Evolutionary conservation across 2,329 filamentous ascomycete genomes (phyloP).

Genomic region (Paecilomyces sp.): DNA sequence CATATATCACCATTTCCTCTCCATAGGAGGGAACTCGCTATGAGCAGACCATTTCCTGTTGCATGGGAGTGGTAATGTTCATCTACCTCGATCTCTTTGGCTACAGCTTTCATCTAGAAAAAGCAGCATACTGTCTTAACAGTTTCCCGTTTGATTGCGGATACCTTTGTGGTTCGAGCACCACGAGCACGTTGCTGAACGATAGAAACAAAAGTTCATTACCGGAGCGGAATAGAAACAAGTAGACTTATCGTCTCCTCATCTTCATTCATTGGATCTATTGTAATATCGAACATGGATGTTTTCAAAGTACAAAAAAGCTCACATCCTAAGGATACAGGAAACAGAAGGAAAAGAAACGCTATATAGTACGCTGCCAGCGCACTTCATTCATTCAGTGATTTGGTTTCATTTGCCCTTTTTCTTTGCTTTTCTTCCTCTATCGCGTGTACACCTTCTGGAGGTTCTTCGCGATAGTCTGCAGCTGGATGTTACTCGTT

Average conservation of each 20-base stretch:
- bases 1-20: too few relatives aligned
- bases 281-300: neutral
- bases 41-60: too few relatives aligned
- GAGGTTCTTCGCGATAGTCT: conserved; percentile 63
- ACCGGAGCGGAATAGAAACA: neutral
- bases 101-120: too few relatives aligned
- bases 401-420: neutral
- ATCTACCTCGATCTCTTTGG: too few relatives aligned
- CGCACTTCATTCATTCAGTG: neutral
- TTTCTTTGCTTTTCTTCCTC: neutral
- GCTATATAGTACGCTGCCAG: neutral
- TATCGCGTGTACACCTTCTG: conserved; percentile 62
- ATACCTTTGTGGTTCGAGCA: too few relatives aligned
- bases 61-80: too few relatives aligned
- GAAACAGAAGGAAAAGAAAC: neutral
- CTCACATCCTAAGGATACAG: neutral
- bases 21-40: too few relatives aligned
- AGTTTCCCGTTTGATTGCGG: too few relatives aligned
- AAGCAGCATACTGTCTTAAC: too few relatives aligned
- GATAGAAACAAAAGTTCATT: too few relatives aligned
- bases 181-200: too few relatives aligned
- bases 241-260: neutral
- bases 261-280: neutral
- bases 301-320: neutral
- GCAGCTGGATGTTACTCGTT: conserved; percentile 59